Evolutionary conservation across 2,329 filamentous ascomycete genomes (phyloP).

Genomic region (Xylaria sp.): DNA sequence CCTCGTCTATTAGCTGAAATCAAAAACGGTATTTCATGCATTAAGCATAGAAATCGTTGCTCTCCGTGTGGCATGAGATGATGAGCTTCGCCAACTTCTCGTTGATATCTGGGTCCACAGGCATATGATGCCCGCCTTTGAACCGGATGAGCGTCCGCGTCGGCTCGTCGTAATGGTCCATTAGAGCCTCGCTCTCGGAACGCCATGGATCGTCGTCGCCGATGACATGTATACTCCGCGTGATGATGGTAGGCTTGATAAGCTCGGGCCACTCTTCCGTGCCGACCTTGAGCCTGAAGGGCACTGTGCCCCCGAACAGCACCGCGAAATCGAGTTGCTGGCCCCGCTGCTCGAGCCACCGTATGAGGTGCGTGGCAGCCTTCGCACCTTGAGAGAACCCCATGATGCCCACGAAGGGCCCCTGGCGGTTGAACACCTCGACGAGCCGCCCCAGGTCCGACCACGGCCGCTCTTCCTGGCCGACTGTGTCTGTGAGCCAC

Average conservation of each 20-base stretch:
- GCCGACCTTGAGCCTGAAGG: constrained; percentile 21
- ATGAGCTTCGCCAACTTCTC: constrained; percentile 29
- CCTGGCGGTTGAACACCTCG: constrained; percentile 30
- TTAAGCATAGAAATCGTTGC: constrained; percentile 18
- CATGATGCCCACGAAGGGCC: constrained; percentile 35
- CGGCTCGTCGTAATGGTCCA: constrained; percentile 33
- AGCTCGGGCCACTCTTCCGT: constrained; percentile 31
- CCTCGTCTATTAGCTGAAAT: neutral
- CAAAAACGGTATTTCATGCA: neutral
- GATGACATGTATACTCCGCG: constrained; percentile 33
- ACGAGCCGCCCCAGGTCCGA: constrained; percentile 25
- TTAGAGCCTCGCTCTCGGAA: constrained; percentile 28
- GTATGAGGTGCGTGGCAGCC: constrained; percentile 29
- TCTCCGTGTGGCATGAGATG: constrained; percentile 23
- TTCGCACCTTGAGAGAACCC: constrained; percentile 35
- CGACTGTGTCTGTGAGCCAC: constrained; percentile 36
- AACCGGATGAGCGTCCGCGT: constrained; percentile 24
- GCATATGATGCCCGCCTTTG: constrained; percentile 35
- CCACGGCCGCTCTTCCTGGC: constrained; percentile 29
- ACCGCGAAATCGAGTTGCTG: constrained; percentile 33
- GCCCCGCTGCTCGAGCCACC: constrained; percentile 35
- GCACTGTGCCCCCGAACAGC: constrained; percentile 32
- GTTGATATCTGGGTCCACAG: constrained; percentile 29
- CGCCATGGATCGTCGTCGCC: constrained; percentile 36
- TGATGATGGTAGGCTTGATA: constrained; percentile 30